Base-by-base conservation (phyloP, 2,329 filamentous ascomycete genomes). In the Aspergillus sp. region DNA sequence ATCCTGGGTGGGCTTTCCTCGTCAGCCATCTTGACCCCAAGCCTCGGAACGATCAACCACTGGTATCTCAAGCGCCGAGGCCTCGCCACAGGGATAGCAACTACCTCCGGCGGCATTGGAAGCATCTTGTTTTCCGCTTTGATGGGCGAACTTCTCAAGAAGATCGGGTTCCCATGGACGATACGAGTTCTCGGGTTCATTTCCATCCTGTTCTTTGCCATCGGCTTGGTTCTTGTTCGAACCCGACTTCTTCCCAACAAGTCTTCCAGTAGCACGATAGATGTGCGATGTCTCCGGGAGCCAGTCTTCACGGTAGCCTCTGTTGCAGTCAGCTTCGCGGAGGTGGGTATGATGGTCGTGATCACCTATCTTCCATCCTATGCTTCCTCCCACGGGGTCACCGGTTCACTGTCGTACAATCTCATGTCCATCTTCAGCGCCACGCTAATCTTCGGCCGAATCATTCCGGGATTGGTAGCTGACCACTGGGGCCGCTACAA, bases 401-500 rank as follows among this genome's bases (percentile, higher is more conserved):
- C 22, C 5, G 52, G 31, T 10, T 1, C 45, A 4, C 32, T 68
- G 3, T 56, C 64, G 9, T 67, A 67, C 36, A 51, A 63, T 2
- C 67, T 71, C 1, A 53, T 63, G n/a, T 59, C 59, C 4, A 63
- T 68, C 36, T 55, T 69, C 49, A 70, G 55, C 39, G 55, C 55
- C 9, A 29, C 52, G 1, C 57, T 57, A 36, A 61, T 71, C 10
- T 36, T 63, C 6, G 70, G 70, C 2, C 66, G 70, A 1, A n/a
- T 63, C 12, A 45, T 71, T 9, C 66, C 70, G 5, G 70, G 69
- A 2, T 60, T 65, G 4, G 49, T 69, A n/a, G 66, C 70, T 0
- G 70, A 73, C 36, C 56, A 55, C 12, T 53, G 57, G 20, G 70
- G 70, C 6, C 63, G 67, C 2, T 71, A 69, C 36, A 73, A 71